These are phyloP conservation scores for Solanum habrochaites DNA, from an alignment of 257 asterid species.

Conservation along the genomic window DNA sequence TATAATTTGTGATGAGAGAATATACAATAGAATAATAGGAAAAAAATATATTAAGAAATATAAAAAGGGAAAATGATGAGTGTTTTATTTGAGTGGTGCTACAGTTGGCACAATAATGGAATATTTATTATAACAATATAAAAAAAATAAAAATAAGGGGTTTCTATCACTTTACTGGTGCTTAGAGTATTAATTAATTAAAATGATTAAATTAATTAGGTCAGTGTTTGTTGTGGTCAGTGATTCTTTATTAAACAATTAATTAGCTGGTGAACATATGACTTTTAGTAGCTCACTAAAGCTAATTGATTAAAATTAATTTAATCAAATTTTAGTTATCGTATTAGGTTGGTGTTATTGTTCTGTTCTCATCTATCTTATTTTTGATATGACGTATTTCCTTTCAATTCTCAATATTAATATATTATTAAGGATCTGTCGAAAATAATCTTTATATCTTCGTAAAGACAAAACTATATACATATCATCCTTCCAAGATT, in stretches of 20 bases:
- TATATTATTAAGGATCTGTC: not conserved
- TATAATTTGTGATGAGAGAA: not conserved
- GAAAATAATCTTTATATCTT: accelerated
- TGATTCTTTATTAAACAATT: constrained; percentile 1
- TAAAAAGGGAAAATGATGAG: not conserved
- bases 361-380: not conserved
- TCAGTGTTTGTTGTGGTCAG: constrained; percentile 1
- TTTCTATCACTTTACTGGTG: not conserved
- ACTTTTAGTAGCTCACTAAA: not conserved
- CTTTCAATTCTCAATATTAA: not conserved
- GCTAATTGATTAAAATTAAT: not conserved
- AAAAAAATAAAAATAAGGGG: not conserved
- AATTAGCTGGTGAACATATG: not conserved
- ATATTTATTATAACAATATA: not conserved
- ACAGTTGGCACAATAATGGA: not conserved
- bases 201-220: not conserved
- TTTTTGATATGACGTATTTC: not conserved
- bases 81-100: not conserved
- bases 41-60: not conserved
- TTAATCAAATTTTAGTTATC: not conserved
- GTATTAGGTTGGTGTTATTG: not conserved
- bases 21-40: not conserved
- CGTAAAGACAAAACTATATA: not conserved
- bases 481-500: accelerated
- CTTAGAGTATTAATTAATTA: not conserved